Conservation (phyloP, 495 filamentous ascomycete species). For the Neurospora hispaniola region DNA sequence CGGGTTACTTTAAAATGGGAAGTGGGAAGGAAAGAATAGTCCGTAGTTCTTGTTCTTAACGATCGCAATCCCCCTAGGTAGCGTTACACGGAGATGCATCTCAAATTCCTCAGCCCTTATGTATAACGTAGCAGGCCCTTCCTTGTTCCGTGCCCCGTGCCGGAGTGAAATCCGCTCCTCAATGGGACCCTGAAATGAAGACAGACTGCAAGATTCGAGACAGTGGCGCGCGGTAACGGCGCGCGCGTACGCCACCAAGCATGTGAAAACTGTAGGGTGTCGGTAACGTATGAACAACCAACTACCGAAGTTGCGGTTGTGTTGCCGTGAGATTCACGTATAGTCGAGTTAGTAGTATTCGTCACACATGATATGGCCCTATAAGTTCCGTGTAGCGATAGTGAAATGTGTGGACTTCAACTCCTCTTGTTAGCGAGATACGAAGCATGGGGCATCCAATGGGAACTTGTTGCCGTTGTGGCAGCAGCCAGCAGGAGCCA, state of each 20-base stretch:
- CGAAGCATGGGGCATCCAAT: no score
- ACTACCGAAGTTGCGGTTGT: no score
- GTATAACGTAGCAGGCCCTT: background rate
- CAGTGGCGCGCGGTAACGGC: background rate
- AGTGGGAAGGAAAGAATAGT: background rate
- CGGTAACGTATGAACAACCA: no score
- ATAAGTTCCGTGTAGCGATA: no score
- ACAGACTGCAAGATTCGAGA: background rate
- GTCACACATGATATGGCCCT: no score
- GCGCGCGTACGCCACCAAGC: background rate
- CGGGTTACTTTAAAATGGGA: background rate
- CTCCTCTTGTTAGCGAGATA: no score
- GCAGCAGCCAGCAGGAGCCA: no score
- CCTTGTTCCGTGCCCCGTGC: background rate
- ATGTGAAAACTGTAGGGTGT: no score
- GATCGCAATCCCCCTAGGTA: background rate
- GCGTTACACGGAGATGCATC: background rate
- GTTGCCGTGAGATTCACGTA: no score
- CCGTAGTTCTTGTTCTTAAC: background rate
- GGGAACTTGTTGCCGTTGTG: no score
- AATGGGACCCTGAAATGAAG: background rate
- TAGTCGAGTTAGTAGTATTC: no score
- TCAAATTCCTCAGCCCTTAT: background rate
- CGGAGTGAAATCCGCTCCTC: background rate
- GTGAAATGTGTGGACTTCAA: no score